Evolutionary conservation across 176 grass and related monocot species (phyloP).

Genomic region (Carex littledalei): DNA sequence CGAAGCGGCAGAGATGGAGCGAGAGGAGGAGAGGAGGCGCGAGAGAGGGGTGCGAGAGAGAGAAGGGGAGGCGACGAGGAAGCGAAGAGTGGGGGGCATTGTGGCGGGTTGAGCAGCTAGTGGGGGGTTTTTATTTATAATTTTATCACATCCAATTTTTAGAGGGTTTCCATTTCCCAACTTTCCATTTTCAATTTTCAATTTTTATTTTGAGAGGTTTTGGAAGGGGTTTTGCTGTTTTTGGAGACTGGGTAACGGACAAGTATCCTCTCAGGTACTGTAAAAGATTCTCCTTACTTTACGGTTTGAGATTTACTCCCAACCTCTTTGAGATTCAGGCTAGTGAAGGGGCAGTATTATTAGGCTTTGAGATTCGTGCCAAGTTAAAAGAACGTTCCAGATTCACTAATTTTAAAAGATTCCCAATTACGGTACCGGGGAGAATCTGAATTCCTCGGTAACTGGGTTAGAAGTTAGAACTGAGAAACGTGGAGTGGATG

Average conservation of each 20-base stretch:
- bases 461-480: too few species aligned
- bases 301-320: too few species aligned
- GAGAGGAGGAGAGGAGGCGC: constrained; percentile 10
- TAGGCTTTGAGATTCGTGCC: too few species aligned
- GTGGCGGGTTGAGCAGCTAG: constrained; percentile 27
- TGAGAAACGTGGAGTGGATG: constrained; percentile 8
- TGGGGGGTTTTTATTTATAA: background rate
- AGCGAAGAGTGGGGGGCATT: constrained; percentile 36
- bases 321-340: too few species aligned
- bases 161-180: background rate
- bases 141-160: constrained; percentile 32
- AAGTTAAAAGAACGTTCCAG: too few species aligned
- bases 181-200: background rate
- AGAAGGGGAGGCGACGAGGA: constrained; percentile 37
- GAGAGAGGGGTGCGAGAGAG: constrained; percentile 15
- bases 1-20: constrained; percentile 16
- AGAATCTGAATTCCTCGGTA: too few species aligned
- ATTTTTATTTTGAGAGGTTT: constrained; percentile 19
- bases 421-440: too few species aligned
- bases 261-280: too few species aligned
- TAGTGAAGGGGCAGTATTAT: too few species aligned
- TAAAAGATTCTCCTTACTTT: too few species aligned
- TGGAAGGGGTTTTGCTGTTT: constrained; percentile 9
- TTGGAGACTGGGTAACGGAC: background rate
- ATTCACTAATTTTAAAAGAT: too few species aligned